Base-by-base conservation (phyloP, 108 stramenopile genomes). In the Discostella stelligeroides region DNA sequence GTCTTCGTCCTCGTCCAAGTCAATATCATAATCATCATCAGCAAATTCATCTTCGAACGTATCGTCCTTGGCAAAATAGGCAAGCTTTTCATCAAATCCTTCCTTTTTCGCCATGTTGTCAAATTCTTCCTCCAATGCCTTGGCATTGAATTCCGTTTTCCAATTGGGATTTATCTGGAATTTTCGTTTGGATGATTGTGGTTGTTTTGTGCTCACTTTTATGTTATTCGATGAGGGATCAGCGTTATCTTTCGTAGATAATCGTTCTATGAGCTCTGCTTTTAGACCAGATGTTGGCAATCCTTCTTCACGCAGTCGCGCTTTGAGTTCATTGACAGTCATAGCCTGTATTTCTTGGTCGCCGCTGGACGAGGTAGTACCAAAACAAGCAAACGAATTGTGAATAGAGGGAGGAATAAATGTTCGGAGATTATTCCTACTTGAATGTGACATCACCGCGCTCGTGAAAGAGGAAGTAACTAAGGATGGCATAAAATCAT, bases 51-150 rank as follows among this genome's bases (percentile, higher is more conserved):
- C 91, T 60, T 92, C 90, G 71, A 92, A 92, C 6, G 87, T 84
- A 27, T 56, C 63, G 70, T 87, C 85, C 14, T 86, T 78, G 9
- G 94, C 84, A 72, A 79, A 84, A 62, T 62, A 74, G 7, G 85
- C 75, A 37, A 82, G 63, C 39, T 70, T 56, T 17, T 71, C 84
- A 64, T 88, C 88, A 57, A 95, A 95, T 15, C 94, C 94, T 29
- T 95, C 94, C 58, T 89, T 89, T 46, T 79, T 76, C n/a, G 94
- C 91, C 51, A 95, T 63, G 15, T 88, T 88, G 54, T 90, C 90
- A 78, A 95, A 95, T n/a, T 88, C 91, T 18, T 73, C 77, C 14
- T 85, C 41, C 14, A 84, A 45, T 11, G 80, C 83, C 28, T 72
- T 64, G 13, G 48, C 62, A 47, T 84, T 71, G 49, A 83, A 73